A percentile compares a stretch with the other conserved stretches of the same genome.
phyloP scores from a whole-genome alignment of 2,329 filamentous ascomycete species.

The Incumbomyces delicatus region DNA sequence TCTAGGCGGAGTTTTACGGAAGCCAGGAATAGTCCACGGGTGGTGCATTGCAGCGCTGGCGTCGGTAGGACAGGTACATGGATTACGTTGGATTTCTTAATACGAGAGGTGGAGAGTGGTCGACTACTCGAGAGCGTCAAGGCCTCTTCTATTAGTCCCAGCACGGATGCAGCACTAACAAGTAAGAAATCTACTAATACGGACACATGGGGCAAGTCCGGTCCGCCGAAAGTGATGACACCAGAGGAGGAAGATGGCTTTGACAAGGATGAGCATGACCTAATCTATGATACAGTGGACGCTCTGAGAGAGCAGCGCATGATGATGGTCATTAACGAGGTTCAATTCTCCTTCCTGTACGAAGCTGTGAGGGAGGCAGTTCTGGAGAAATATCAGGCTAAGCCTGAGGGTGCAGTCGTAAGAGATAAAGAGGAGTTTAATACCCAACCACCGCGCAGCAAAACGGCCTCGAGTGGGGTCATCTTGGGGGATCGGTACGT shows the following conservation, averaged over 20 bases:
- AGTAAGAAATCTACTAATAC: not conserved
- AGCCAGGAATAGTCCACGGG: conserved; percentile 56
- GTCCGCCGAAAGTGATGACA: conserved; percentile 24
- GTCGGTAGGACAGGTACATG: conserved; percentile 93
- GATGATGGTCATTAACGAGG: conserved; percentile 88
- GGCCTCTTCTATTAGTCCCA: not conserved
- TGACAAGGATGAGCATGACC: conserved; percentile 47
- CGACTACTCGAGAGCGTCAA: conserved; percentile 41
- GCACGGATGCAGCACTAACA: no score
- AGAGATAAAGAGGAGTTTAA: not conserved
- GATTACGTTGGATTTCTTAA: conserved; percentile 86
- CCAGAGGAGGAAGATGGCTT: conserved; percentile 11
- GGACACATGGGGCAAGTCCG: conserved; percentile 17
- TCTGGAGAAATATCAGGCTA: conserved; percentile 49
- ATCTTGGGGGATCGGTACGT: no score
- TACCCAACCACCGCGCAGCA: not conserved
- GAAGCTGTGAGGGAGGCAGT: conserved; percentile 68
- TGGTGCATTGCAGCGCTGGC: conserved; percentile 82
- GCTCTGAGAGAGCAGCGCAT: conserved; percentile 74
- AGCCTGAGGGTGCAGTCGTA: conserved; percentile 13
- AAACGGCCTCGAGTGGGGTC: conserved; percentile 1
- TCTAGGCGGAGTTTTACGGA: conserved; percentile 40
- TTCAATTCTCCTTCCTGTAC: conserved; percentile 82
- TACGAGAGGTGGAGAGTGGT: conserved; percentile 70
- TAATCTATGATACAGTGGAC: conserved; percentile 71